phyloP scores from a whole-genome alignment of 257 asterid species.

The Rauvolfia tetraphylla region DNA sequence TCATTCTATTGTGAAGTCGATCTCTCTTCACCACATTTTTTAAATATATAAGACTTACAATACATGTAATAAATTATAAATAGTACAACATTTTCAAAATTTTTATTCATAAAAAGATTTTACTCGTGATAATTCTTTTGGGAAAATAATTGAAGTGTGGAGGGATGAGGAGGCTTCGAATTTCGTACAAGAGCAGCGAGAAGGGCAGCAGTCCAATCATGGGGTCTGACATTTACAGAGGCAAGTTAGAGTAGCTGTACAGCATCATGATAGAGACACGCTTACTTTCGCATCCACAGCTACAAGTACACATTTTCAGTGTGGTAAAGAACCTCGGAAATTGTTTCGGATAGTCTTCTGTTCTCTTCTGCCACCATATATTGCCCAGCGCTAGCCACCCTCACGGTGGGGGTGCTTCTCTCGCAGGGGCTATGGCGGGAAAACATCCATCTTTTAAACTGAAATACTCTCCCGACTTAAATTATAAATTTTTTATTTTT shows the following conservation, averaged over 20 bases:
- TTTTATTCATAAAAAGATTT: no score
- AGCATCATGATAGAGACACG: not conserved
- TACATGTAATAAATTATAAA: no score
- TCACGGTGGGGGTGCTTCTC: not conserved
- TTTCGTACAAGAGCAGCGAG: not conserved
- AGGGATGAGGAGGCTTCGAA: not conserved
- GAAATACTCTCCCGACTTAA: no score
- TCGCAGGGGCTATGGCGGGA: not conserved
- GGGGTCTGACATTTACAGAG: conserved; percentile 11
- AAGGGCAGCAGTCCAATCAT: conserved; percentile 17
- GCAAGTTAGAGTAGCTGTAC: conserved; percentile 9
- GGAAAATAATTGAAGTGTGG: not conserved
- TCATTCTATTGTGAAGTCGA: no score
- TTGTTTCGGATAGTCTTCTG: not conserved
- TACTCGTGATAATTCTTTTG: no score
- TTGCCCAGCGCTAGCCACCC: not conserved
- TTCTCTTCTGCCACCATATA: conserved; percentile 4
- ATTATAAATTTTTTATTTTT: no score
- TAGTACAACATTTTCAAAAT: no score
- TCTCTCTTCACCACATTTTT: no score
- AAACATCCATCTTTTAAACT: not conserved
- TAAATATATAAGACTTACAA: no score
- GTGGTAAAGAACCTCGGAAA: conserved; percentile 13
- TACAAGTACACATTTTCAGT: not conserved
- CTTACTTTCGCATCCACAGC: not conserved